These are phyloP conservation scores for Sphaceloma murrayae DNA, from an alignment of 2,329 filamentous ascomycete genomes.

Conservation along the genomic window DNA sequence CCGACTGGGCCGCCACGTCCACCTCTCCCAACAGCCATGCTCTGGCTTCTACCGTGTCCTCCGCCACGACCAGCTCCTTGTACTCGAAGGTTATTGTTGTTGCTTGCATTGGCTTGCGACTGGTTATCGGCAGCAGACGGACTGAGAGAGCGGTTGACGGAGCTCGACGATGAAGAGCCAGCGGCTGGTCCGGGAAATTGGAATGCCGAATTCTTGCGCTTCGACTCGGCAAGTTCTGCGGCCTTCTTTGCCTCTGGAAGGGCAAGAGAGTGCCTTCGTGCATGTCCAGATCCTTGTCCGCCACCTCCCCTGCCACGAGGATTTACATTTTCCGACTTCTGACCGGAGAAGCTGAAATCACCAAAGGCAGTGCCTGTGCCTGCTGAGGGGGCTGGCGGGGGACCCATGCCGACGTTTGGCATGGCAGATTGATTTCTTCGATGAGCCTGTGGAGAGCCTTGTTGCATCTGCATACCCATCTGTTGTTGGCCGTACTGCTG, in stretches of 20 bases:
- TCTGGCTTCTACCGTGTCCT: slow-evolving; percentile 66
- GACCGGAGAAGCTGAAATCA: slow-evolving; percentile 52
- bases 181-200: slow-evolving; percentile 83
- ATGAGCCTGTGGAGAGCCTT: slow-evolving; percentile 65
- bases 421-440: slow-evolving; percentile 96
- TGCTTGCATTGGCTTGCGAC: slow-evolving; percentile 8
- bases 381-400: slow-evolving; percentile 77
- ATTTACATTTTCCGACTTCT: slow-evolving; percentile 49
- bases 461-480: slow-evolving; percentile 31
- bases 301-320: slow-evolving; percentile 64
- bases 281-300: slow-evolving; percentile 64
- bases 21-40: slow-evolving; percentile 60
- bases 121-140: slow-evolving; percentile 30
- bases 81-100: slow-evolving; percentile 25
- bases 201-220: slow-evolving; percentile 85
- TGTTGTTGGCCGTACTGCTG: slow-evolving; percentile 53
- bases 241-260: slow-evolving; percentile 96
- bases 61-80: slow-evolving; percentile 33
- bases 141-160: slow-evolving; percentile 46
- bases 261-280: slow-evolving; percentile 87
- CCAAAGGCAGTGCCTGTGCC: slow-evolving; percentile 67
- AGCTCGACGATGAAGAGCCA: slow-evolving; percentile 41
- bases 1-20: slow-evolving; percentile 56
- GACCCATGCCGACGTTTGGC: slow-evolving; percentile 82
- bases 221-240: slow-evolving; percentile 91